phyloP scores from a whole-genome alignment of 306 rosid genomes.

The Glycine soja region DNA sequence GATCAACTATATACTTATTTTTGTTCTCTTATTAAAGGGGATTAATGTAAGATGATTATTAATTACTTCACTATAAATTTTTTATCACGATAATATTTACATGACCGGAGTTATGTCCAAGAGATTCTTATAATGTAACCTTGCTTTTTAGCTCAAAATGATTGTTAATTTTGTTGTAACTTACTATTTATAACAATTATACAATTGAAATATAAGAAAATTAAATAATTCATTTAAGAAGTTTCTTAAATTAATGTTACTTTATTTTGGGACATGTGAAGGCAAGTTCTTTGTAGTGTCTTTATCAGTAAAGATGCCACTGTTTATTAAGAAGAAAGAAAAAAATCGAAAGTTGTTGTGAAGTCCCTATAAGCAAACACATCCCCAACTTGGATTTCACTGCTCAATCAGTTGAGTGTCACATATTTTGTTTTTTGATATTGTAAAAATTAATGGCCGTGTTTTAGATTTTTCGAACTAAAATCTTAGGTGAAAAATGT shows the following conservation, averaged over 20 bases:
- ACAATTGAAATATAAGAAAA: neutral
- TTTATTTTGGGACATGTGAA: slow-evolving; percentile 5
- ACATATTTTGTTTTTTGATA: neutral
- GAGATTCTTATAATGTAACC: neutral
- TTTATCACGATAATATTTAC: neutral
- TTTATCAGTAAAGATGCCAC: neutral
- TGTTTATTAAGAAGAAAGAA: neutral
- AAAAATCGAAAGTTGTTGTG: neutral
- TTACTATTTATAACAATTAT: neutral
- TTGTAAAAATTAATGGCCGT: neutral
- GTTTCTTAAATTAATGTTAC: slow-evolving; percentile 30
- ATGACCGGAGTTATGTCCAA: neutral
- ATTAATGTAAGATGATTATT: neutral
- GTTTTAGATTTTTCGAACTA: neutral
- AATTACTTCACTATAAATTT: neutral
- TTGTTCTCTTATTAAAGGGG: neutral
- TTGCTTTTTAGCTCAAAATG: neutral
- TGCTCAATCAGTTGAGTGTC: neutral
- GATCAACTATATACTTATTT: neutral
- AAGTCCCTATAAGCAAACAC: slow-evolving; percentile 31
- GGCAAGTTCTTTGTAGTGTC: slow-evolving; percentile 2
- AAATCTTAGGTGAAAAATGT: neutral
- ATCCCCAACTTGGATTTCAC: neutral
- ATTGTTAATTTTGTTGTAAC: neutral
- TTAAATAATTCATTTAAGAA: neutral